Percentiles rank a stretch among this genome's conserved stretches.
phyloP scores from a whole-genome alignment of 164 flowering plant species.

The Houttuynia cordata region DNA sequence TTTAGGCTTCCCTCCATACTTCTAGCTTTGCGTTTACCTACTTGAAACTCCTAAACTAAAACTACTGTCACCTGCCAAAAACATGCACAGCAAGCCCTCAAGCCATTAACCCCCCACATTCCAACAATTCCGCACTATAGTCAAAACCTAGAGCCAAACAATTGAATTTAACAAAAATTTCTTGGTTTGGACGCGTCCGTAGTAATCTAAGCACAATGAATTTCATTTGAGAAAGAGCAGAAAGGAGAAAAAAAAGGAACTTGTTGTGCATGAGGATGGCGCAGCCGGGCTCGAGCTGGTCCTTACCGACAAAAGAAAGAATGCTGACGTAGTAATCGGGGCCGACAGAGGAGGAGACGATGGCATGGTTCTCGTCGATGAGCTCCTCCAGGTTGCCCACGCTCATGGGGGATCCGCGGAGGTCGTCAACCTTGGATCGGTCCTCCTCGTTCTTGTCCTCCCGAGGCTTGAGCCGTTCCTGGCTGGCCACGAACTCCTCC shows the following conservation, averaged over 20 bases:
- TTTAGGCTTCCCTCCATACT: no score
- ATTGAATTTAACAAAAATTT: no score
- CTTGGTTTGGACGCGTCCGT: no score
- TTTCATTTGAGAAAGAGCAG: neutral
- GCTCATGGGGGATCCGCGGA: conserved; percentile 29
- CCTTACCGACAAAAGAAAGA: conserved; percentile 30
- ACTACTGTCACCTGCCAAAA: no score
- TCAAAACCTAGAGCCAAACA: neutral
- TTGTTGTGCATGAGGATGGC: conserved; percentile 32
- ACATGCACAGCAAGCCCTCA: neutral
- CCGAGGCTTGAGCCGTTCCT: conserved; percentile 31
- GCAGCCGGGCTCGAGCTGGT: conserved; percentile 34
- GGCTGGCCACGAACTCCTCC: conserved; percentile 28
- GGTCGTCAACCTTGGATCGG: conserved; percentile 27
- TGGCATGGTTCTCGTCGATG: conserved; percentile 36
- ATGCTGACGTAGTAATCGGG: conserved; percentile 30
- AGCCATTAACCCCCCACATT: neutral
- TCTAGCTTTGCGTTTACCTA: no score
- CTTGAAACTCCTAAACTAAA: no score
- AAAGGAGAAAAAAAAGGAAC: conserved; percentile 5
- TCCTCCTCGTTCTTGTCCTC: conserved; percentile 34
- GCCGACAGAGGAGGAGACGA: conserved; percentile 28
- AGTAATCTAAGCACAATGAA: no score
- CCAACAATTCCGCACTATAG: neutral
- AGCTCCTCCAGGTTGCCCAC: conserved; percentile 28